Conservation (phyloP, 768 basidiomycete species). For the Tylopilus plumbeoviolaceoides region DNA sequence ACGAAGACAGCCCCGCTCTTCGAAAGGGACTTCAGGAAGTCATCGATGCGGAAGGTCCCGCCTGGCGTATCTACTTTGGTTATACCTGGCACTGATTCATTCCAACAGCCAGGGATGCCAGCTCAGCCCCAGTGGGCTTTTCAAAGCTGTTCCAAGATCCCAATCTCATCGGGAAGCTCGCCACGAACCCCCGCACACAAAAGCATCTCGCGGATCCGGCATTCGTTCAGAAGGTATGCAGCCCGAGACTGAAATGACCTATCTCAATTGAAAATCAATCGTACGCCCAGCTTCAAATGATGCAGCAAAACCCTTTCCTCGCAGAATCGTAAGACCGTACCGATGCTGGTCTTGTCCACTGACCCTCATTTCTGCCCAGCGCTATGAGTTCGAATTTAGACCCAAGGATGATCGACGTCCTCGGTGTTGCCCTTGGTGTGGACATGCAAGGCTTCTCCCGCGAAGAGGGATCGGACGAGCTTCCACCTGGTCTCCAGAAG, state of each 20-base stretch:
- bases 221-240: slow-evolving; percentile 65
- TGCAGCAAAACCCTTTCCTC: slow-evolving; percentile 65
- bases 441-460: slow-evolving; percentile 85
- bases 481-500: slow-evolving; percentile 55
- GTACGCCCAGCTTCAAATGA: slow-evolving; percentile 48
- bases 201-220: slow-evolving; percentile 79
- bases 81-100: slow-evolving; percentile 1
- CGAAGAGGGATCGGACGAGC: slow-evolving; percentile 78
- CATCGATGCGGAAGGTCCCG: slow-evolving; percentile 71
- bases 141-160: slow-evolving; percentile 83
- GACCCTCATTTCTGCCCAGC: slow-evolving; percentile 29
- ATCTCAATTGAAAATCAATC: neutral
- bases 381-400: slow-evolving; percentile 52
- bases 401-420: slow-evolving; percentile 89
- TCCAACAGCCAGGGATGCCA: slow-evolving; percentile 33
- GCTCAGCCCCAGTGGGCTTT: slow-evolving; percentile 51
- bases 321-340: slow-evolving; percentile 47
- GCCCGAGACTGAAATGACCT: neutral
- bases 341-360: neutral
- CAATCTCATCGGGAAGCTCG: slow-evolving; percentile 76
- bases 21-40: slow-evolving; percentile 90
- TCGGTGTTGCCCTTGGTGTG: slow-evolving; percentile 90
- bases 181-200: slow-evolving; percentile 79
- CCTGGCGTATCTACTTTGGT: neutral
- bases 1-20: slow-evolving; percentile 79